Evolutionary conservation across 768 basidiomycete species (phyloP), one percentile per base, ranked within the genome.

Genomic region (Trichaptum fuscoviolaceum): DNA sequence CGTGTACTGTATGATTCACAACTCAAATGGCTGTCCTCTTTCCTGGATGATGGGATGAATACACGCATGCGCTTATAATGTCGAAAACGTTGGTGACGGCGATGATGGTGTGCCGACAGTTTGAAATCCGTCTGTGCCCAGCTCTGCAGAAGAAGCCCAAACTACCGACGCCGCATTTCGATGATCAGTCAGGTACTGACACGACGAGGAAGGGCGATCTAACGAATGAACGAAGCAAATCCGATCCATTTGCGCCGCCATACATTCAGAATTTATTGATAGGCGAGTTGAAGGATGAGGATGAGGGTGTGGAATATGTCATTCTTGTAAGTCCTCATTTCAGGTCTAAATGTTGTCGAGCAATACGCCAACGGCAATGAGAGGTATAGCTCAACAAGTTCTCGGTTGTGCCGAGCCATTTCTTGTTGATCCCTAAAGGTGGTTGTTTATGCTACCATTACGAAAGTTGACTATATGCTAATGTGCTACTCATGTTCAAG

Each of bases 401-500:
- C 76, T 88, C 93, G 35, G 85, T 97, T 23, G 84, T 92, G 9
- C 90, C 89, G 0, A 81, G 87, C 59, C 96, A 98, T 73, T 94
- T 97, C 71, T 80, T 97, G n/a, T 76, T 97, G 64, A 86, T 92
- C 58, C 91, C 92, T 24, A 93, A 92, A 83, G 90, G 93, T 92
- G 62, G 20, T 52, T 42, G 80, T 67, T n/a, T 24, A 30, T 30
- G 62, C n/a, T n/a, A 57, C 34, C 18, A 18, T 20, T 18, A 35
- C 61, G 20, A 12, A 42, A 7, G 27, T 17, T 24, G 24, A 30
- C n/a, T 52, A 30, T 35, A 59, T 20, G n/a, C 60, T 63, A 30
- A 58, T 57, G 52, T 25, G 62, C 24, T 66, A 25, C 63, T 42
- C 35, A 52, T 35, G 27, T 36, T 26, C 63, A 70, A 93, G 92